Conservation (phyloP, 306 rosid genomes). For the Clitoria ternatea region DNA sequence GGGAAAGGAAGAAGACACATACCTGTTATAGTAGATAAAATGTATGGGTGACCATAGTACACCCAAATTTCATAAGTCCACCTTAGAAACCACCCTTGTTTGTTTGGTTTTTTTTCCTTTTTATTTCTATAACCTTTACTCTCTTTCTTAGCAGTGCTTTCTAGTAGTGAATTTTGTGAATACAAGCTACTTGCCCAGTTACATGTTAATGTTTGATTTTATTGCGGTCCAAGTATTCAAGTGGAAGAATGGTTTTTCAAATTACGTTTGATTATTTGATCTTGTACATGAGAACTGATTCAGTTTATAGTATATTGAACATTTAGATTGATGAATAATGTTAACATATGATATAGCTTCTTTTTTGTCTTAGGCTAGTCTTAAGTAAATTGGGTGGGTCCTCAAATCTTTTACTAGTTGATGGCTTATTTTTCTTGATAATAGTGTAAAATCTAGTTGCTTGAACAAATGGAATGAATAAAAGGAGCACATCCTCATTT, state of each 20-base stretch:
- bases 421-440: not conserved
- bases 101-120: too few relatives aligned
- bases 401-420: not conserved
- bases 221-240: not conserved
- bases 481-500: not conserved
- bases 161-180: not conserved
- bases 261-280: not conserved
- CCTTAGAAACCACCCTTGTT: too few relatives aligned
- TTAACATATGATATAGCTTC: not conserved
- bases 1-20: too few relatives aligned
- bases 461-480: not conserved
- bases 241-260: not conserved
- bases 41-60: too few relatives aligned
- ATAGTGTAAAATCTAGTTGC: not conserved
- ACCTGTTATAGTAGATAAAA: too few relatives aligned
- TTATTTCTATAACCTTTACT: not conserved
- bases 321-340: not conserved
- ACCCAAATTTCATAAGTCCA: too few relatives aligned
- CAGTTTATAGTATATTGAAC: slow-evolving; percentile 2
- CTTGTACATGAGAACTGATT: not conserved
- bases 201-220: not conserved
- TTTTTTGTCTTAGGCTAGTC: not conserved
- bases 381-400: not conserved
- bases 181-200: not conserved
- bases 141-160: not conserved